phyloP scores from a whole-genome alignment of 2,329 filamentous ascomycete genomes.

The Alternaria arbusti region DNA sequence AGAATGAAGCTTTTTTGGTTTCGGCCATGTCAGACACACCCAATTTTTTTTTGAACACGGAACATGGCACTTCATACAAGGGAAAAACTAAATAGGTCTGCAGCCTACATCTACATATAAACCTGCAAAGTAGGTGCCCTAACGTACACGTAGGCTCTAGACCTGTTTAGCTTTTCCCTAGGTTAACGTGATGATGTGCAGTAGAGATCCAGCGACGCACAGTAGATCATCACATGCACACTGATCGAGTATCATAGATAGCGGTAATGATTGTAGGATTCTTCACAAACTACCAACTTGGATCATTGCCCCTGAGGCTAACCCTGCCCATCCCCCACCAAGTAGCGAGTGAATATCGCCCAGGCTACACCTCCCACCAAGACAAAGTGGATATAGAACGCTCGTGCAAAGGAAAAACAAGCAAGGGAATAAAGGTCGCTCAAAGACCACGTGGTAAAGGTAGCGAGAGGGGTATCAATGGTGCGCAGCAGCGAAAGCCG shows the following conservation, averaged over 20 bases:
- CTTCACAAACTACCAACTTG: conserved; percentile 8
- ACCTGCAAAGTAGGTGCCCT: too few species aligned
- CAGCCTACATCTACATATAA: too few species aligned
- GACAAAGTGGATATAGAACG: conserved; percentile 46
- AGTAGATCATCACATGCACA: not conserved
- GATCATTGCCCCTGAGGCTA: not conserved
- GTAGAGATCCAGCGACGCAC: too few species aligned
- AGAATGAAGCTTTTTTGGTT: not conserved
- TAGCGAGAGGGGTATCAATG: conserved; percentile 22
- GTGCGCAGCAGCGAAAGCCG: conserved; percentile 4
- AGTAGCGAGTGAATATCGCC: not conserved
- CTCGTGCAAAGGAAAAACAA: conserved; percentile 44
- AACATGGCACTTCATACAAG: too few species aligned
- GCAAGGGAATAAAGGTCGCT: conserved; percentile 2
- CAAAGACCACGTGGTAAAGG: not conserved
- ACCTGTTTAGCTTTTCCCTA: too few species aligned
- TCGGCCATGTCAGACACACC: not conserved
- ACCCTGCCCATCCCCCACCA: not conserved
- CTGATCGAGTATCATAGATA: not conserved
- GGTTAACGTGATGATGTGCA: too few species aligned
- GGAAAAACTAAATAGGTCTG: too few species aligned
- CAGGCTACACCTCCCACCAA: not conserved
- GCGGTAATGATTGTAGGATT: conserved; percentile 1
- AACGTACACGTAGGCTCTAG: too few species aligned
- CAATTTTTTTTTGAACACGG: not conserved